Evolutionary conservation across 2,329 filamentous ascomycete species (phyloP), one percentile per base, ranked within the genome.

Genomic region (Apiospora hydei): DNA sequence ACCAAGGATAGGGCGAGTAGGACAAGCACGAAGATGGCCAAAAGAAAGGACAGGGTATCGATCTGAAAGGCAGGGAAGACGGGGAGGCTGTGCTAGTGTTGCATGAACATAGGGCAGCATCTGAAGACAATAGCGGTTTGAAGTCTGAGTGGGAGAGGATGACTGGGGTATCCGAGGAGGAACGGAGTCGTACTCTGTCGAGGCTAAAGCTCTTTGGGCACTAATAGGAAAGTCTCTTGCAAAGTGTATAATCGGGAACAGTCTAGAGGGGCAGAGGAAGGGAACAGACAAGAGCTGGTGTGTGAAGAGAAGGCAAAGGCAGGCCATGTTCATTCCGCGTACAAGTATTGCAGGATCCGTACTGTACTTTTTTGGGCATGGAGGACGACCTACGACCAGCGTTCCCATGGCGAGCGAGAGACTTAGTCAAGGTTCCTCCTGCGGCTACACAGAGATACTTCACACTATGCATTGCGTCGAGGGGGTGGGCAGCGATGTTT

Each of bases 381-480:
- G 46, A 46, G 66, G 66, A 71, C 66, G 72, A 72, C 61, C 72
- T 7, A 57, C 26, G 30, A 21, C 16, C 69, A 72, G 75, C 74
- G 70, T 71, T 75, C 67, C 72, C 75, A 74, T 74, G 72, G 74
- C 69, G 70, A 44, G 74, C 67, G 70, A 38, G 70, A 67, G 21
- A 47, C 75, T 77, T 72, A 79, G 77, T 77, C 66, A 46, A 68
- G 47, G 78, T 79, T 80, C 78, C 78, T 77, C 78, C 77, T 78
- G 73, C 75, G 76, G 78, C 77, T 77, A 77, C 76, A 78, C 75
- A 72, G 67, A 69, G 77, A 77, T 74, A 77, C 78, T 77, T 77
- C 73, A 75, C 79, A 77, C 79, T 77, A 78, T 81, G 80, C 80
- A 79, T 80, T 78, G 78, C 74, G 75, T 74, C 69, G 78, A 76